phyloP scores from a whole-genome alignment of 352 stramenopile genomes.

The Pythium aristosporum region DNA sequence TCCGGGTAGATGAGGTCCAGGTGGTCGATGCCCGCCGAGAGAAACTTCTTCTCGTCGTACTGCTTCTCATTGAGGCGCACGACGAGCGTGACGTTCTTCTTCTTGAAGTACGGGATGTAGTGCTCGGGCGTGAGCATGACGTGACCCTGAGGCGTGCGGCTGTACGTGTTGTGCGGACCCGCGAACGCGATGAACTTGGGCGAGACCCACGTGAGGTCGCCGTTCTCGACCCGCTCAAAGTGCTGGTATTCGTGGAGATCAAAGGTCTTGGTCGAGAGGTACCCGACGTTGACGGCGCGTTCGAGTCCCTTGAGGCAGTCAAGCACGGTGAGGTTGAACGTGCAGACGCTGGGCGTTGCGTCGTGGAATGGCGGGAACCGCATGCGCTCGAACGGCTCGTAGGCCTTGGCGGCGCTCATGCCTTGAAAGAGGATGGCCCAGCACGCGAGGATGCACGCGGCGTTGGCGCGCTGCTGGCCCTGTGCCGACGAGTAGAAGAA shows the following conservation, averaged over 20 bases:
- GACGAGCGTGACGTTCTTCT: slow-evolving; percentile 88
- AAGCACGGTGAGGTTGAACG: slow-evolving; percentile 88
- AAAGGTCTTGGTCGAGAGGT: slow-evolving; percentile 88
- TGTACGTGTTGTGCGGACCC: slow-evolving; percentile 81
- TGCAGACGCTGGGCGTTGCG: slow-evolving; percentile 79
- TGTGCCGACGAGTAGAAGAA: slow-evolving; percentile 86
- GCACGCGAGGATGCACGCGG: slow-evolving; percentile 85
- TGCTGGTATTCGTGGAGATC: slow-evolving; percentile 93
- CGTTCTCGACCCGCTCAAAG: slow-evolving; percentile 94
- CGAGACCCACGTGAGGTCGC: slow-evolving; percentile 94
- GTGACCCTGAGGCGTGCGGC: slow-evolving; percentile 80
- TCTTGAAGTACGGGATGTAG: slow-evolving; percentile 94
- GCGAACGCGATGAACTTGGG: slow-evolving; percentile 94
- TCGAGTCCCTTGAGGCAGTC: slow-evolving; percentile 88
- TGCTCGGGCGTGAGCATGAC: slow-evolving; percentile 87
- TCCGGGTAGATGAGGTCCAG: slow-evolving; percentile 93
- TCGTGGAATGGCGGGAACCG: slow-evolving; percentile 90
- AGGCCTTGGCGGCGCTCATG: slow-evolving; percentile 72
- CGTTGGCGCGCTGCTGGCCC: slow-evolving; percentile 85
- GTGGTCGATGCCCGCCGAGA: slow-evolving; percentile 84
- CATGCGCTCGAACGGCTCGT: slow-evolving; percentile 50
- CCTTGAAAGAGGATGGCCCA: slow-evolving; percentile 89
- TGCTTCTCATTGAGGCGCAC: slow-evolving; percentile 93
- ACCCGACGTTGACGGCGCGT: slow-evolving; percentile 70
- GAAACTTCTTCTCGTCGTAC: slow-evolving; percentile 90